Evolutionary conservation across 352 stramenopile species (phyloP).

Genomic region (Phytopythium aichiense): DNA sequence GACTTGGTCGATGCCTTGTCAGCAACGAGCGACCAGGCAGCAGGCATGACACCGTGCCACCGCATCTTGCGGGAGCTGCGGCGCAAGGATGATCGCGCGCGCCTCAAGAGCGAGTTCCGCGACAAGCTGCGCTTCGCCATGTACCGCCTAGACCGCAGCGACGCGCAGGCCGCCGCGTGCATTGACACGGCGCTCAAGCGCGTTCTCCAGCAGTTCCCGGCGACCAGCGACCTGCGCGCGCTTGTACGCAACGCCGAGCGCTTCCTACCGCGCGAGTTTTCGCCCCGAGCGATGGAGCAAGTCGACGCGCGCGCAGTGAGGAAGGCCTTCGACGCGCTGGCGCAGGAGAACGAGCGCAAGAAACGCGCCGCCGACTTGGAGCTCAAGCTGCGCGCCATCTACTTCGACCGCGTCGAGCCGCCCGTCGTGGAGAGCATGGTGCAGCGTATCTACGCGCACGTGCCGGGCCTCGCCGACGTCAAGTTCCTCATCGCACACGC

Average conservation of each 20-base stretch:
- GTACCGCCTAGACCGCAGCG: conserved; percentile 49
- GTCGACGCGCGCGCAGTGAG: background rate
- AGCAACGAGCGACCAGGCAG: background rate
- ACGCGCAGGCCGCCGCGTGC: conserved; percentile 14
- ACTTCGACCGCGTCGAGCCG: conserved; percentile 88
- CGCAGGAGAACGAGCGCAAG: conserved; percentile 56
- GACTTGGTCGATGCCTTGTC: background rate
- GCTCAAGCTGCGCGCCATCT: conserved; percentile 86
- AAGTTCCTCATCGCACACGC: conserved; percentile 83
- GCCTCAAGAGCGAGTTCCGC: conserved; percentile 52
- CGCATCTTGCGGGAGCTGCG: conserved; percentile 52
- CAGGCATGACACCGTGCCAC: conserved; percentile 25
- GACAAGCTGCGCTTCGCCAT: conserved; percentile 52
- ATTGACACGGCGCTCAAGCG: conserved; percentile 40
- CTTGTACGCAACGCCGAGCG: conserved; percentile 81
- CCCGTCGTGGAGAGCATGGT: conserved; percentile 76
- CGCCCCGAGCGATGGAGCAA: conserved; percentile 16
- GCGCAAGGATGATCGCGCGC: conserved; percentile 57
- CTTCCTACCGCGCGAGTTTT: conserved; percentile 66
- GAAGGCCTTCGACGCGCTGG: conserved; percentile 35
- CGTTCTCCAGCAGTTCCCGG: conserved; percentile 57
- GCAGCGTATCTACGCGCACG: conserved; percentile 72
- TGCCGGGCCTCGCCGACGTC: conserved; percentile 65
- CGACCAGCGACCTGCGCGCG: conserved; percentile 63
- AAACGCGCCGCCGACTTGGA: conserved; percentile 84